These are phyloP conservation scores for Chlorella sp. DNA, from an alignment of 139 green algal species.

Conservation along the genomic window DNA sequence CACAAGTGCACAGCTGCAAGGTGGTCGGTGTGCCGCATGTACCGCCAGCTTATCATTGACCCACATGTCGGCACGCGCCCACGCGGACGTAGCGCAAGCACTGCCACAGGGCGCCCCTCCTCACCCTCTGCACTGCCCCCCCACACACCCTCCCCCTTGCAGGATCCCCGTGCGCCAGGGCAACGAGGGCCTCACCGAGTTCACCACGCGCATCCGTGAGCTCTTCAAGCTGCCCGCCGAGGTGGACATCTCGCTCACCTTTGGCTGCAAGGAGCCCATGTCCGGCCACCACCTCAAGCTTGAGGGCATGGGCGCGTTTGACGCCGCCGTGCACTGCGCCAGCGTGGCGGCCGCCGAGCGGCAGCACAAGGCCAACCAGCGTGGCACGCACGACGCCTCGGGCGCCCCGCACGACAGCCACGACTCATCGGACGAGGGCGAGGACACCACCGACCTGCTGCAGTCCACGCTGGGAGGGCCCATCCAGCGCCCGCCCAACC, in stretches of 20 bases:
- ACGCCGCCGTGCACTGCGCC: constrained; percentile 59
- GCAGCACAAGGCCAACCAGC: constrained; percentile 26
- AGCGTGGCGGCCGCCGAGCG: constrained; percentile 50
- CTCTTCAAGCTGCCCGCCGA: constrained; percentile 51
- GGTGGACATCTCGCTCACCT: constrained; percentile 57
- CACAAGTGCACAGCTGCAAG: background rate
- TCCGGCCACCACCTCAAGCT: constrained; percentile 54
- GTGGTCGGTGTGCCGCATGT: too few relatives aligned
- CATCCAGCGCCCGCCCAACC: background rate
- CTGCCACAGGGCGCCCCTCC: too few relatives aligned
- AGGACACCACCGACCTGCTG: background rate
- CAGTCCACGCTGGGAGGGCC: background rate
- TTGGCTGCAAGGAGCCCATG: constrained; percentile 63
- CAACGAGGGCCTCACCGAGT: constrained; percentile 45
- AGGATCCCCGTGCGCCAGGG: constrained; percentile 56
- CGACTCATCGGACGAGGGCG: background rate
- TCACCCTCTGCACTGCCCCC: too few relatives aligned
- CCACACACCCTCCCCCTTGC: too few relatives aligned
- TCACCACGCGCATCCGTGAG: constrained; percentile 44
- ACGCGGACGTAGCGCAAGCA: too few relatives aligned
- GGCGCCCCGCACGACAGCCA: too few relatives aligned
- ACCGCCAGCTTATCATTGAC: too few relatives aligned
- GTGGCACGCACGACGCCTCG: background rate
- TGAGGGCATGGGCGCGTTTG: constrained; percentile 57
- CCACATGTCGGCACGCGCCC: too few relatives aligned